Evolutionary conservation across 2,329 filamentous ascomycete species (phyloP).

Genomic region (Trichoderma brevicompactum): DNA sequence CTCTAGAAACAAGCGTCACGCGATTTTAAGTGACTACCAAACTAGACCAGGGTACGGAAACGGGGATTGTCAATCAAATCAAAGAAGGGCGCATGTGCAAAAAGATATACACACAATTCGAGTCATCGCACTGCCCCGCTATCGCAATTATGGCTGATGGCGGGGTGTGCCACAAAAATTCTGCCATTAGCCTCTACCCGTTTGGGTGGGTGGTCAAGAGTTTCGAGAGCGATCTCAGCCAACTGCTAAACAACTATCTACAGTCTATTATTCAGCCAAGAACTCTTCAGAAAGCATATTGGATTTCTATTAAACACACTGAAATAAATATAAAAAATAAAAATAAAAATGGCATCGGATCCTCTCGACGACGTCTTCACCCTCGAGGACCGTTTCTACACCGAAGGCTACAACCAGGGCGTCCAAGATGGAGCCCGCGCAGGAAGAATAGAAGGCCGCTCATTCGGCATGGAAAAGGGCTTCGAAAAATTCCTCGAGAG

Average conservation of each 20-base stretch:
- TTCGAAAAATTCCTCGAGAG: conserved; percentile 90
- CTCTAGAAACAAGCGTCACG: conserved; percentile 15
- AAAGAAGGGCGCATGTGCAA: conserved; percentile 25
- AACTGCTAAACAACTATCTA: no score
- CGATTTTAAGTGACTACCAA: neutral
- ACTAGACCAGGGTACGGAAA: conserved; percentile 11
- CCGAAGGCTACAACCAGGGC: conserved; percentile 78
- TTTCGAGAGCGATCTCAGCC: neutral
- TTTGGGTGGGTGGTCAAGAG: conserved; percentile 20
- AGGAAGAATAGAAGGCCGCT: conserved; percentile 84
- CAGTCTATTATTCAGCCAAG: neutral
- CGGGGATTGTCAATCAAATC: neutral
- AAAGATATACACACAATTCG: conserved; percentile 14
- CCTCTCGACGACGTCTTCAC: conserved; percentile 62
- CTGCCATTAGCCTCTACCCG: conserved; percentile 23
- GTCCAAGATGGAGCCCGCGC: conserved; percentile 73
- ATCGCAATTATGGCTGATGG: conserved; percentile 24
- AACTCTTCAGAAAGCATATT: neutral
- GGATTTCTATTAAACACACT: no score
- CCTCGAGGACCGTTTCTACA: conserved; percentile 74
- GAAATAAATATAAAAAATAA: neutral
- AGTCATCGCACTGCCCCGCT: conserved; percentile 28
- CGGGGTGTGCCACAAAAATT: conserved; percentile 29
- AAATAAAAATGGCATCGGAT: conserved; percentile 45
- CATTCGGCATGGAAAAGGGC: conserved; percentile 88